phyloP scores from a whole-genome alignment of 345 rosid species.

The Euphorbia pulcherrima region DNA sequence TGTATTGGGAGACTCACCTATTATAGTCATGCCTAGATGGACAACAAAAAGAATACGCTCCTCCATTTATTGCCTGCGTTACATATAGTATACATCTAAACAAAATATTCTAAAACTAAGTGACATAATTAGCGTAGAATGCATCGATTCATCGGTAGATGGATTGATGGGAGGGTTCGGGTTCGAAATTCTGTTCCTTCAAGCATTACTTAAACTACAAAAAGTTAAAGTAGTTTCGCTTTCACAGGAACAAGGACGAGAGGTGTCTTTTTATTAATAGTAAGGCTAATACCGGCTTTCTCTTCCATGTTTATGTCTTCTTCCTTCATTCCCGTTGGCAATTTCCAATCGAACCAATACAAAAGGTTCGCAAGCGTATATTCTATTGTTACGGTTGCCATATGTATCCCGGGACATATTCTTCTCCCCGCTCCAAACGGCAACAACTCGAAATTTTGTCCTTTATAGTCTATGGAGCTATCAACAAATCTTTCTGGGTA shows the following conservation, averaged over 20 bases:
- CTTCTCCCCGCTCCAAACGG: slow-evolving; percentile 59
- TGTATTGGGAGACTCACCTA: too few species aligned
- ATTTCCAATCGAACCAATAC: slow-evolving; percentile 38
- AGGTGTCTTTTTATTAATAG: slow-evolving; percentile 17
- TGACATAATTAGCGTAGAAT: too few species aligned
- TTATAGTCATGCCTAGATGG: too few species aligned
- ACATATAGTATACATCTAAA: too few species aligned
- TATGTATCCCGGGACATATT: slow-evolving; percentile 42
- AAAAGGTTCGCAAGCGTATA: slow-evolving; percentile 37
- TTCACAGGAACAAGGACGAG: slow-evolving; percentile 36
- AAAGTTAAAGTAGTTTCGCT: too few species aligned
- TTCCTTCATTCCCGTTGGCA: slow-evolving; percentile 33
- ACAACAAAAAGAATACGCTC: too few species aligned
- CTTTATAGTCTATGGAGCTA: slow-evolving; percentile 38
- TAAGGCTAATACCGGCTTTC: slow-evolving; percentile 20
- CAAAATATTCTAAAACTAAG: too few species aligned
- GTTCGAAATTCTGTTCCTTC: too few species aligned
- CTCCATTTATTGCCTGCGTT: too few species aligned
- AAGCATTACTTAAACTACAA: too few species aligned
- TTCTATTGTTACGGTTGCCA: slow-evolving; percentile 34
- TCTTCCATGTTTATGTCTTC: slow-evolving; percentile 37
- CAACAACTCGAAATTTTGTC: slow-evolving; percentile 44
- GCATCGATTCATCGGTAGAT: too few species aligned
- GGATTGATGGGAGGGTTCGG: too few species aligned
- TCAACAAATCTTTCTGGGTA: slow-evolving; percentile 42